These are phyloP conservation scores for Pythium chondricola DNA, from an alignment of 352 stramenopile genomes.

Conservation along the genomic window DNA sequence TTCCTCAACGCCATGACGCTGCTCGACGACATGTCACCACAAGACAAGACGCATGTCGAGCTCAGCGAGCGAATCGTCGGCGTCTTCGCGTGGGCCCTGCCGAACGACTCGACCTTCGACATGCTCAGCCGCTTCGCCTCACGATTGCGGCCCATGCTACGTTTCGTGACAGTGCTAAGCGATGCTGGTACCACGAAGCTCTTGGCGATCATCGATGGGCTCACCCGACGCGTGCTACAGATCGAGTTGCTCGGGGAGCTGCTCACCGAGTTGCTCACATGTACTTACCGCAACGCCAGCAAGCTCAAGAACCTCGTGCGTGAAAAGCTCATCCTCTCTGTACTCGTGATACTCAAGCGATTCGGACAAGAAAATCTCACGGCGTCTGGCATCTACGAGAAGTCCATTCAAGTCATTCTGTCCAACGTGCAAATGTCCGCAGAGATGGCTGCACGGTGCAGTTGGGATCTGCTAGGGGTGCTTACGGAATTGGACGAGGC, in stretches of 20 bases:
- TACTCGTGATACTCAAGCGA: slow-evolving; percentile 49
- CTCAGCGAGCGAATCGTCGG: slow-evolving; percentile 8
- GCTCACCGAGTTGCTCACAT: slow-evolving; percentile 28
- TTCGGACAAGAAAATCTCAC: slow-evolving; percentile 44
- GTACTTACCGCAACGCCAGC: slow-evolving; percentile 38
- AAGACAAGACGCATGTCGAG: not conserved
- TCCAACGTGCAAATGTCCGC: slow-evolving; percentile 25
- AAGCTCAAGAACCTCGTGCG: slow-evolving; percentile 27
- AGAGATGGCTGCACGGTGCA: slow-evolving; percentile 33
- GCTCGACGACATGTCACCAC: slow-evolving; percentile 11
- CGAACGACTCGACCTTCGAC: slow-evolving; percentile 20
- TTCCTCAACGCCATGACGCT: slow-evolving; percentile 18
- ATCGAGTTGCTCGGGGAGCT: slow-evolving; percentile 30
- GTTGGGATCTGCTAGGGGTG: slow-evolving; percentile 48
- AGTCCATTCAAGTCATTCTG: slow-evolving; percentile 49
- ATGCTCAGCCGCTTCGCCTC: slow-evolving; percentile 10
- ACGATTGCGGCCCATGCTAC: slow-evolving; percentile 6
- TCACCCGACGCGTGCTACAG: slow-evolving; percentile 22
- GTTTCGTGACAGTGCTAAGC: slow-evolving; percentile 1
- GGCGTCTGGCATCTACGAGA: slow-evolving; percentile 42
- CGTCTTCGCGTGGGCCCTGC: slow-evolving; percentile 12
- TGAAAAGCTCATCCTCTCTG: slow-evolving; percentile 39
- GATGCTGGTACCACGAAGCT: slow-evolving; percentile 8
- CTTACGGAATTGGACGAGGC: slow-evolving; percentile 49
- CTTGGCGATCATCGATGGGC: slow-evolving; percentile 26